Percentiles rank a stretch among this genome's conserved stretches.
These are phyloP conservation scores for Agaricus sinodeliciosus DNA, from an alignment of 768 basidiomycete species.

Conservation along the genomic window DNA sequence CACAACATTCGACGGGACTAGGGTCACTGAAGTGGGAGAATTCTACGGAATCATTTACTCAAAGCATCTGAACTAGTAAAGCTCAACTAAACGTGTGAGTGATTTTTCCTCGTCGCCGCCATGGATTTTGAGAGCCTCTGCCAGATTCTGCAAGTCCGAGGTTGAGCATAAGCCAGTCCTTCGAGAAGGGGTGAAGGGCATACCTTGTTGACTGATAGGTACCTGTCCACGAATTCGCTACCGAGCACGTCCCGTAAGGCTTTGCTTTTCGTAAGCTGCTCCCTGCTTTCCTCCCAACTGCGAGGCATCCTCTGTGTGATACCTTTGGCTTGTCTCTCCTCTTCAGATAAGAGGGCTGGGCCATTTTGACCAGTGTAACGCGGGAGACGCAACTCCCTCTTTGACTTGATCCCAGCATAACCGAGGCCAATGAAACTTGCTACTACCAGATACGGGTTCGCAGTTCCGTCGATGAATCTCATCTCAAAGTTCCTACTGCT, in stretches of 20 bases:
- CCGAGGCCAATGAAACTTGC: constrained; percentile 55
- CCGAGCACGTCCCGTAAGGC: constrained; percentile 37
- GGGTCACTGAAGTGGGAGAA: no score
- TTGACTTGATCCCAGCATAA: constrained; percentile 36
- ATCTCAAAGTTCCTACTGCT: constrained; percentile 57
- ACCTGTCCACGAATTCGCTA: constrained; percentile 34
- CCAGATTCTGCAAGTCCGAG: not conserved
- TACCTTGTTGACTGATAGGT: constrained; percentile 34
- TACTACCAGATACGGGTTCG: constrained; percentile 54
- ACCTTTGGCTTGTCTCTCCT: constrained; percentile 37
- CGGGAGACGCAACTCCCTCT: constrained; percentile 26
- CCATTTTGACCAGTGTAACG: constrained; percentile 25
- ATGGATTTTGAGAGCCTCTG: not conserved
- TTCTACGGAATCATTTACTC: no score
- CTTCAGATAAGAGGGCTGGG: constrained; percentile 38
- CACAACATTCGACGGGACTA: no score
- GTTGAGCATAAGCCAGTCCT: not conserved
- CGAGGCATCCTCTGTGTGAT: constrained; percentile 44
- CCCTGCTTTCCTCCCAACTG: constrained; percentile 41
- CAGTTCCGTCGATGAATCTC: constrained; percentile 55
- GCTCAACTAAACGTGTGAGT: not conserved
- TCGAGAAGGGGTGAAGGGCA: not conserved
- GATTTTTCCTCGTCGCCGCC: constrained; percentile 1
- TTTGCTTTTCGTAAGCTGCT: constrained; percentile 27
- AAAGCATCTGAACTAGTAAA: not conserved